Base-by-base conservation (phyloP, 1,284 basidiomycete species). In the Leucoagaricus sp. region DNA sequence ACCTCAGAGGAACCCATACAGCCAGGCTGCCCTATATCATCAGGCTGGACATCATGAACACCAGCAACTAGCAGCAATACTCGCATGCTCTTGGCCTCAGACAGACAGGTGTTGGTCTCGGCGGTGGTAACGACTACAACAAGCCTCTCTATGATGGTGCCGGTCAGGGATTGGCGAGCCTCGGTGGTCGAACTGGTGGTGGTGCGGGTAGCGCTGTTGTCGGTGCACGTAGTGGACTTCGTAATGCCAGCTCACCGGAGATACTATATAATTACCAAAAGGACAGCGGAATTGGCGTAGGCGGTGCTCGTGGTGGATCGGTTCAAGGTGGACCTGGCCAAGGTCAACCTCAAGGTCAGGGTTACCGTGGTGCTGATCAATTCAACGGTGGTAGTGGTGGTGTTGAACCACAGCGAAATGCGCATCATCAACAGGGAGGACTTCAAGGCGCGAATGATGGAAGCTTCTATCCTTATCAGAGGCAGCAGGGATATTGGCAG, bases 401-500 rank as follows among this genome's bases (percentile, higher is more conserved):
- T 44, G 71, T 70, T 44, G 77, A 75, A 25, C 76, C 76, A 21
- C 75, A 77, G 67, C 80, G 83, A 65, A 75, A 70, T 54, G 69
- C 66, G 0, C 76, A 76, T 34, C 76, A 78, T 56, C 72, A 74
- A 49, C 84, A 85, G 63, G 80, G 65, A 29, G 75, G 79, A 9
- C 85, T 84, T 19, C 86, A 86, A 65, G 81, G 80, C 40, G 79
- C 73, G 41, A 81, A 77, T 48, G 87, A 89, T 53, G 82, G 72
- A 28, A 77, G 75, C 61, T 89, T 86, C 67, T 89, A 89, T 66
- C 79, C 81, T 62, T 89, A 88, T 68, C 85, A 85, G 68, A 50
- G 84, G 68, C 85, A 85, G 71, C 83, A 84, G 70, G 81, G 79
- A 59, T 89, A 87, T 71, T 89, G 87, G 87, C 85, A 87, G 75